phyloP scores from a whole-genome alignment of 2,329 filamentous ascomycete species.

The Ploettnerulaceae sp. region DNA sequence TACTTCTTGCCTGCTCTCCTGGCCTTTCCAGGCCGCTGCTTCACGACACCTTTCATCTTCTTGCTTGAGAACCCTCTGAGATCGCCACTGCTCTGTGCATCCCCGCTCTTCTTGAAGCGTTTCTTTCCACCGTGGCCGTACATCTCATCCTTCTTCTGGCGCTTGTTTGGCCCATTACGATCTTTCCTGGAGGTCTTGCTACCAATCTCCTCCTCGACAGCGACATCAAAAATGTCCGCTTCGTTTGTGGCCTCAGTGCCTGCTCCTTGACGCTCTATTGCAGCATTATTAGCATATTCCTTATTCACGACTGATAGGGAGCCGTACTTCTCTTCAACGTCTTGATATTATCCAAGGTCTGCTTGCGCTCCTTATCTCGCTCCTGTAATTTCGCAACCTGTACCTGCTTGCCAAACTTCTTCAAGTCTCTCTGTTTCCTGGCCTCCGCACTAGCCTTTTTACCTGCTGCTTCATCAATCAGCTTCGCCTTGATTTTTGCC shows the following conservation, averaged over 20 bases:
- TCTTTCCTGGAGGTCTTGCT: slow-evolving; percentile 38
- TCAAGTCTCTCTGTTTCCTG: slow-evolving; percentile 85
- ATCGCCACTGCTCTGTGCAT: slow-evolving; percentile 78
- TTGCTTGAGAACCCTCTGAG: slow-evolving; percentile 73
- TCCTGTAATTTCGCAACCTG: slow-evolving; percentile 96
- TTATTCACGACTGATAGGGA: slow-evolving; percentile 4
- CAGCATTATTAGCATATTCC: slow-evolving; percentile 23
- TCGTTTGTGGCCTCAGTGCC: slow-evolving; percentile 59
- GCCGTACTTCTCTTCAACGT: slow-evolving; percentile 87
- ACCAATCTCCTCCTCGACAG: slow-evolving; percentile 55
- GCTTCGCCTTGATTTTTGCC: slow-evolving; percentile 90
- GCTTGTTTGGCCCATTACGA: slow-evolving; percentile 59
- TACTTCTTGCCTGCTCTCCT: slow-evolving; percentile 34
- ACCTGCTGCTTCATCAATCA: slow-evolving; percentile 83
- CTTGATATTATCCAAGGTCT: slow-evolving; percentile 94
- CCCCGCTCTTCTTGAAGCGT: slow-evolving; percentile 81
- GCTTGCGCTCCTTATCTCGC: slow-evolving; percentile 83
- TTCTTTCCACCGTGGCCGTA: slow-evolving; percentile 98
- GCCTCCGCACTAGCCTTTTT: slow-evolving; percentile 94
- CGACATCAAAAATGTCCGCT: slow-evolving; percentile 86
- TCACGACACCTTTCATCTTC: slow-evolving; percentile 70
- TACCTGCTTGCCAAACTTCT: slow-evolving; percentile 99
- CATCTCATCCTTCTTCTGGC: slow-evolving; percentile 90
- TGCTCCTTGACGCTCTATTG: slow-evolving; percentile 74
- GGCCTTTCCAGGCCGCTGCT: slow-evolving; percentile 46